These are phyloP conservation scores for Candida maris DNA, from an alignment of 805 yeast genomes.

Conservation along the genomic window DNA sequence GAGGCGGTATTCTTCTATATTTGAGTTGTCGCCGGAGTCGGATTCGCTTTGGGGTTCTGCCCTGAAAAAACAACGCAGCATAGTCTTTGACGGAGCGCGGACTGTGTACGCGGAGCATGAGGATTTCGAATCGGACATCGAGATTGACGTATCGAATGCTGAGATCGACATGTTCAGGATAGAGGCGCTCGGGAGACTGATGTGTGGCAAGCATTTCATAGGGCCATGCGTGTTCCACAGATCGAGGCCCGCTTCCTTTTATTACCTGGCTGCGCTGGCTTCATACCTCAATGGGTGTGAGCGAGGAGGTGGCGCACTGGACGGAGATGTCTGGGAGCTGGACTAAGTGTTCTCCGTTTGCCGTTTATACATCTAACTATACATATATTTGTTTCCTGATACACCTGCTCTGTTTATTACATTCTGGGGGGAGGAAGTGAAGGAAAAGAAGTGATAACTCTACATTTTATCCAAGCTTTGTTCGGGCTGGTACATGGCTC, in stretches of 20 bases:
- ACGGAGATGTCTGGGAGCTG: too few relatives aligned
- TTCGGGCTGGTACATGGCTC: too few relatives aligned
- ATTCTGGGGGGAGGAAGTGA: too few relatives aligned
- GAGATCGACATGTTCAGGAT: slow-evolving; percentile 28
- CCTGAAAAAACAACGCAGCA: neutral
- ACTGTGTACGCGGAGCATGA: neutral
- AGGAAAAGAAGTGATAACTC: too few relatives aligned
- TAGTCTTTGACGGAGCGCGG: slow-evolving; percentile 1
- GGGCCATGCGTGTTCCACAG: slow-evolving; percentile 24
- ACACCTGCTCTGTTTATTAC: too few relatives aligned
- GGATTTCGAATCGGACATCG: slow-evolving; percentile 11
- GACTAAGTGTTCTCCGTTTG: too few relatives aligned
- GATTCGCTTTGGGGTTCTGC: slow-evolving; percentile 8
- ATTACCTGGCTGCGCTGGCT: slow-evolving; percentile 1
- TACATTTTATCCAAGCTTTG: too few relatives aligned
- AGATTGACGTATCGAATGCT: slow-evolving; percentile 17
- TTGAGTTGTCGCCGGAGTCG: slow-evolving; percentile 19
- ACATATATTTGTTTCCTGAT: too few relatives aligned
- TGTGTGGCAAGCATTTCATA: slow-evolving; percentile 27
- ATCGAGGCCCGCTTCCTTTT: slow-evolving; percentile 9
- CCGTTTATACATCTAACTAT: too few relatives aligned
- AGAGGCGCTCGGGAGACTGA: slow-evolving; percentile 15
- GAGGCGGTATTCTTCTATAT: slow-evolving; percentile 19
- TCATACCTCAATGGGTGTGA: neutral
- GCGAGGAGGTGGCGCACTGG: neutral